Evolutionary conservation across 2,329 filamentous ascomycete genomes (phyloP), one percentile per base, ranked within the genome.

Genomic region (Pseudogymnoascus sp.): DNA sequence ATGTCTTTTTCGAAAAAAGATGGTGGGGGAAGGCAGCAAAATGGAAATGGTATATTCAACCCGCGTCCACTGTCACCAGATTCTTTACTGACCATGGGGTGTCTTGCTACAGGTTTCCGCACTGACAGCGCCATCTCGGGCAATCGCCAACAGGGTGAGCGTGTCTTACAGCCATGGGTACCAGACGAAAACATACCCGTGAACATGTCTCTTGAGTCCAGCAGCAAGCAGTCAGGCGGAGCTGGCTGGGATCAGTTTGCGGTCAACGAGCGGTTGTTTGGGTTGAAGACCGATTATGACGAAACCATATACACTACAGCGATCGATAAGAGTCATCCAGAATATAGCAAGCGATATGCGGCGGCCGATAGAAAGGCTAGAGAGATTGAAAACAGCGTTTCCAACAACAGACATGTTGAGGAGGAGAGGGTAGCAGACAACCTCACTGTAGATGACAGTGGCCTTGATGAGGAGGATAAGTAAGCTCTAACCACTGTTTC

Each of bases 301-400:
- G 94, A 97, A 75, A 92, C 90, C 68, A 85, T 94, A 44, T 99
- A 99, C 76, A 99, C 94, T 1, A 99, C 94, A 8, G 78, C 84
- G 40, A 95, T 99, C 70, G 85, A 99, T 74, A 90, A 86, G 70
- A 89, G 76, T 65, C 86, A 96, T 68, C 92, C 94, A 1, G 81
- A 88, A 60, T 97, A 95, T 74, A 86, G 84, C 65, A 85, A 90
- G 73, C 84, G 87, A 66, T 81, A 89, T 68, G 91, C 89, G 3
- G 83, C 86, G 36, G 94, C 92, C 1, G 91, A 92, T 21, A 87
- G 82, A 67, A 89, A 93, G 70, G 94, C 92, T 21, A 85, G 89
- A 63, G 93, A 97, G 74, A 99, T 99, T 68, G 91, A 97, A 74
- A 80, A 83, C 50, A 89, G 86, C 65, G 79, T 81, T 15, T 80